Percentiles rank a stretch among this genome's conserved stretches.
phyloP scores from a whole-genome alignment of 2,329 filamentous ascomycete species.

The Amylocarpus encephaloides region DNA sequence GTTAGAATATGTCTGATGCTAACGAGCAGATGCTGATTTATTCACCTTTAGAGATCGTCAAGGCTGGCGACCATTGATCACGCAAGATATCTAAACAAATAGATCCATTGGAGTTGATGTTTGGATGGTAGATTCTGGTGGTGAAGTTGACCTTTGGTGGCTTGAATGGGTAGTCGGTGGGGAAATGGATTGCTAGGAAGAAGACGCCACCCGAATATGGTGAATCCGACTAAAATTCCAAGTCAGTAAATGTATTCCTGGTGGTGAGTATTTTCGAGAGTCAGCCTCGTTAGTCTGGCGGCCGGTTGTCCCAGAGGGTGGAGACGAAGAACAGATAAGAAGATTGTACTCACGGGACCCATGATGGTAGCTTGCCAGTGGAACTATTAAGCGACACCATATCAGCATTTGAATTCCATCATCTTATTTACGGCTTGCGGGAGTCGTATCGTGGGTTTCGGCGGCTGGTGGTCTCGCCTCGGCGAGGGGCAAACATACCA shows the following conservation, averaged over 20 bases:
- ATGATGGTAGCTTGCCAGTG: slow-evolving; percentile 99
- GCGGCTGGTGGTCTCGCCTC: not conserved
- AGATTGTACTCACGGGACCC: slow-evolving; percentile 74
- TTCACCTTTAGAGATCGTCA: slow-evolving; percentile 97
- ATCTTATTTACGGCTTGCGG: not conserved
- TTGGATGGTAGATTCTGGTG: slow-evolving; percentile 98
- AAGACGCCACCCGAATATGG: slow-evolving; percentile 98
- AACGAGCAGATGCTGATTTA: slow-evolving; percentile 25
- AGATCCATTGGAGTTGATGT: slow-evolving; percentile 99
- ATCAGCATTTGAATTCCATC: slow-evolving; percentile 30
- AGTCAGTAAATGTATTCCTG: slow-evolving; percentile 17
- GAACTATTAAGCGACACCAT: slow-evolving; percentile 54
- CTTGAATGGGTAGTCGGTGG: slow-evolving; percentile 99
- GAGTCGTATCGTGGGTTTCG: not conserved
- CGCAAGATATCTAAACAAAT: slow-evolving; percentile 98
- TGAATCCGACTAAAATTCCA: slow-evolving; percentile 68
- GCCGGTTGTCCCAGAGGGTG: slow-evolving; percentile 9
- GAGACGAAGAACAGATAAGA: slow-evolving; percentile 19
- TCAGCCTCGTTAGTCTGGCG: slow-evolving; percentile 13
- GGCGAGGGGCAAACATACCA: slow-evolving; percentile 60
- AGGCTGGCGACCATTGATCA: slow-evolving; percentile 97
- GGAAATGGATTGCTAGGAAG: slow-evolving; percentile 98
- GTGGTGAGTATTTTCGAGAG: slow-evolving; percentile 12
- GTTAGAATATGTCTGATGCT: slow-evolving; percentile 5
- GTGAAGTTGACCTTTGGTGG: slow-evolving; percentile 99